Conservation (phyloP, 176 grass and related monocot genomes). For the Oryza punctata region DNA sequence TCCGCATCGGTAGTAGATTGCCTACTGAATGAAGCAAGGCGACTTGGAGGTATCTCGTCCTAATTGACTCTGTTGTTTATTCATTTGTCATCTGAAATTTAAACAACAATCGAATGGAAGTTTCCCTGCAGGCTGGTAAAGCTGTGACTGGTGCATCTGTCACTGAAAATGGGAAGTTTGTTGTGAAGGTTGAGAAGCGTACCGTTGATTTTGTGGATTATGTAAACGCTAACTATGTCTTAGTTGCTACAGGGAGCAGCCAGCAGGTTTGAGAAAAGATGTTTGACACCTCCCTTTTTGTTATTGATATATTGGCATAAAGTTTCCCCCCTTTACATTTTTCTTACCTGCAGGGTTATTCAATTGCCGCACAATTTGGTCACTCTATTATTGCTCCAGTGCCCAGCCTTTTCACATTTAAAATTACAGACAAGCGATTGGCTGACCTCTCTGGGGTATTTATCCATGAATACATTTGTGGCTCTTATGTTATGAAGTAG, state of each 20-base stretch:
- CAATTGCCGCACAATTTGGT: constrained; percentile 60
- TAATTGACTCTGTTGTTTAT: background rate
- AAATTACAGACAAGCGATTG: constrained; percentile 64
- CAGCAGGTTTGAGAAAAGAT: constrained; percentile 48
- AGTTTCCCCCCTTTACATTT: constrained; percentile 9
- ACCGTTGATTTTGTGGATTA: constrained; percentile 77
- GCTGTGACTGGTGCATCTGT: constrained; percentile 62
- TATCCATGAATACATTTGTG: constrained; percentile 19
- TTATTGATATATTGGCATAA: background rate
- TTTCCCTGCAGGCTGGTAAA: constrained; percentile 87
- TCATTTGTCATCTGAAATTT: constrained; percentile 20
- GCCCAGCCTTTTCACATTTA: constrained; percentile 96
- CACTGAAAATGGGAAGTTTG: constrained; percentile 52
- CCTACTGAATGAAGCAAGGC: constrained; percentile 80
- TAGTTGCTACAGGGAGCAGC: constrained; percentile 83
- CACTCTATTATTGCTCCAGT: constrained; percentile 80
- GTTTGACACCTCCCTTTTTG: background rate
- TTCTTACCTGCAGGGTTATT: constrained; percentile 61
- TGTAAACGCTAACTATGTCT: constrained; percentile 60
- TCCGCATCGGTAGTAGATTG: constrained; percentile 85
- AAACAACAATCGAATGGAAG: constrained; percentile 54
- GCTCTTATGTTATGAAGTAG: background rate
- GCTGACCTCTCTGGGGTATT: constrained; percentile 75
- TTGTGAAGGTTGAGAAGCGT: constrained; percentile 75
- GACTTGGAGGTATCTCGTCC: constrained; percentile 63